Evolutionary conservation across 305 asterid genomes (phyloP), one percentile per base, ranked within the genome.

Genomic region (Rubia balearica): DNA sequence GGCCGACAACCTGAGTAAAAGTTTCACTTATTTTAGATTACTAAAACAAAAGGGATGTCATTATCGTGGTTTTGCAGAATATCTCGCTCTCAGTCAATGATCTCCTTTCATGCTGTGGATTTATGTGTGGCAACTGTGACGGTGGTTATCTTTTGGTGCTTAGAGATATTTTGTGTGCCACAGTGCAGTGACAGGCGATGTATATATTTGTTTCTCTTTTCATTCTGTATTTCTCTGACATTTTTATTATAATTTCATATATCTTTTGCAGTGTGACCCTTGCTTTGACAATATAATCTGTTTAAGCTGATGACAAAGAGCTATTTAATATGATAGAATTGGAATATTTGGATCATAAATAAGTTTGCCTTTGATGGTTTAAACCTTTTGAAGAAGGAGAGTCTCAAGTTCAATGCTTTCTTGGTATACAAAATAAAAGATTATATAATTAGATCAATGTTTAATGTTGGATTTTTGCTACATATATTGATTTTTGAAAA

Each of bases 101-200:
- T 80, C 89, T 93, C 74, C 76, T 93, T 76, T 86, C 97, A 14
- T 93, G 98, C 82, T 93, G 98, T 70, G 98, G 97, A 77, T 80
- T 84, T 79, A 13, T 83, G 87, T 93, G 98, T 68, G 98, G 98
- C 71, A 88, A 88, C 65, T 93, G 97, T 83, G 88, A 93, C 85
- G 97, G 98, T 63, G 98, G 98, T 74, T 84, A 85, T 92, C 98
- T 8, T 73, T 89, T 43, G 41, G 84, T 66, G 98, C 98, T 43
- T 91, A 96, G 98, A 82, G 78, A 70, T 93, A 93, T 88, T 87
- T 93, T 76, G 87, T 84, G 77, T 82, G 65, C 19, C 71, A 73
- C 68, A 97, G 98, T 53, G 97, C 91, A 68, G 98, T 93, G 70
- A 89, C 96, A 16, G 86, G 83, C 19, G 96, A 91, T 91, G 98